Evolutionary conservation across 108 stramenopile species (phyloP).

Genomic region (Cylindrotheca fusiformis): DNA sequence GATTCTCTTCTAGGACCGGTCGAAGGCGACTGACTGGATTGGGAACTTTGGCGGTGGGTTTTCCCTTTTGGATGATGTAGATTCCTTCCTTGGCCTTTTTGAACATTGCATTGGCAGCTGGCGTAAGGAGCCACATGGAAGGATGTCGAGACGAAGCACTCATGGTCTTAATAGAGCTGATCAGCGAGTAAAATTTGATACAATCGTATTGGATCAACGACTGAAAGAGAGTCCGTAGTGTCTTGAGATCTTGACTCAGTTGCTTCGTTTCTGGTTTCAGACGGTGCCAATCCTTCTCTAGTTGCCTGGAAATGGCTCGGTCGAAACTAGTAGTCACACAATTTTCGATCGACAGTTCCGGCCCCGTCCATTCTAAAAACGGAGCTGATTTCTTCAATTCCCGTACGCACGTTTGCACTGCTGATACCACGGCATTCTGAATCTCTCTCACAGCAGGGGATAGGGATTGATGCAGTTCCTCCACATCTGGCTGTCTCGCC

Average conservation of each 20-base stretch:
- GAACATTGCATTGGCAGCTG: slow-evolving; percentile 88
- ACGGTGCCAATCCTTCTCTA: slow-evolving; percentile 96
- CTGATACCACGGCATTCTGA: slow-evolving; percentile 84
- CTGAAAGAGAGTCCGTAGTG: slow-evolving; percentile 88
- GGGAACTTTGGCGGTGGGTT: slow-evolving; percentile 39
- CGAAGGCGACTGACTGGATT: slow-evolving; percentile 53
- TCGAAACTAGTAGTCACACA: slow-evolving; percentile 90
- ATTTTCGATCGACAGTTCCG: slow-evolving; percentile 80
- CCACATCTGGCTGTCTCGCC: slow-evolving; percentile 67
- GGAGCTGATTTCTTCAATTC: slow-evolving; percentile 75
- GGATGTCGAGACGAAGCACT: slow-evolving; percentile 61
- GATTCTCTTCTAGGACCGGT: slow-evolving; percentile 86
- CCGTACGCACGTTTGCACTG: slow-evolving; percentile 83
- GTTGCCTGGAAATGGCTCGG: slow-evolving; percentile 73
- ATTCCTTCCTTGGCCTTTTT: slow-evolving; percentile 88
- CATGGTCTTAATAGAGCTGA: slow-evolving; percentile 73
- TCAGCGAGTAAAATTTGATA: slow-evolving; percentile 81
- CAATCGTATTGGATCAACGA: slow-evolving; percentile 92
- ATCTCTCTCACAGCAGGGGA: slow-evolving; percentile 85
- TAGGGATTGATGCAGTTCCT: slow-evolving; percentile 84
- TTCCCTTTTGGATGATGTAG: slow-evolving; percentile 47
- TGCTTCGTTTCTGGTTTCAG: slow-evolving; percentile 82
- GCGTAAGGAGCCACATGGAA: slow-evolving; percentile 87
- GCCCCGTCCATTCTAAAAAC: slow-evolving; percentile 59
- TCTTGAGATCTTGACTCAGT: slow-evolving; percentile 84